Evolutionary conservation across 2,329 filamentous ascomycete species (phyloP).

Genomic region (Diaporthe ilicicola): DNA sequence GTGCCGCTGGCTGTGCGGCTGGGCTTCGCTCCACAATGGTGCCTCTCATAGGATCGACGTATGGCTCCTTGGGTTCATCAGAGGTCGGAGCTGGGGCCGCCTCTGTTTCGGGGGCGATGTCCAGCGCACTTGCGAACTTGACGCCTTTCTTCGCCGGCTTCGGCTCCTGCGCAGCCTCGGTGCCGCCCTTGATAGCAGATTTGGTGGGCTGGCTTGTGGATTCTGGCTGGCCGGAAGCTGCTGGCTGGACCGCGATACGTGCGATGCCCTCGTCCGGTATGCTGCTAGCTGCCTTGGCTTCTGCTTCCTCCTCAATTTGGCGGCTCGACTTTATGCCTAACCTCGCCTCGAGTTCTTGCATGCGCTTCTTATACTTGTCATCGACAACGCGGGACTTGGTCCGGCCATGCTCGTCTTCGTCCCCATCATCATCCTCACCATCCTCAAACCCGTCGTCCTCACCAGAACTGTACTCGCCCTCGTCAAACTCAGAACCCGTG

Average conservation of each 20-base stretch:
- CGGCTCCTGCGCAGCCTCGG: slow-evolving; percentile 31
- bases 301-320: slow-evolving; percentile 45
- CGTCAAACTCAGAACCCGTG: slow-evolving; percentile 24
- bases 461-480: slow-evolving; percentile 47
- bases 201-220: slow-evolving; percentile 41
- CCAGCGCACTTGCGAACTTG: slow-evolving; percentile 78
- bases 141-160: slow-evolving; percentile 68
- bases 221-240: slow-evolving; percentile 19
- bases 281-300: background rate
- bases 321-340: slow-evolving; percentile 67
- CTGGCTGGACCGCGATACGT: slow-evolving; percentile 59
- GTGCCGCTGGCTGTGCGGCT: slow-evolving; percentile 26
- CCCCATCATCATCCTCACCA: slow-evolving; percentile 66
- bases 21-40: slow-evolving; percentile 41
- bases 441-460: slow-evolving; percentile 59
- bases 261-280: slow-evolving; percentile 60
- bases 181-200: slow-evolving; percentile 38
- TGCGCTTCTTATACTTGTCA: slow-evolving; percentile 79
- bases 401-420: slow-evolving; percentile 80
- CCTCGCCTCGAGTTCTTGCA: slow-evolving; percentile 85
- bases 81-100: slow-evolving; percentile 39
- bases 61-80: slow-evolving; percentile 38
- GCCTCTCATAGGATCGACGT: slow-evolving; percentile 36
- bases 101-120: slow-evolving; percentile 65
- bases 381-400: slow-evolving; percentile 73